These are phyloP conservation scores for Chlorencoelia australis DNA, from an alignment of 2,329 filamentous ascomycete species.

Conservation along the genomic window DNA sequence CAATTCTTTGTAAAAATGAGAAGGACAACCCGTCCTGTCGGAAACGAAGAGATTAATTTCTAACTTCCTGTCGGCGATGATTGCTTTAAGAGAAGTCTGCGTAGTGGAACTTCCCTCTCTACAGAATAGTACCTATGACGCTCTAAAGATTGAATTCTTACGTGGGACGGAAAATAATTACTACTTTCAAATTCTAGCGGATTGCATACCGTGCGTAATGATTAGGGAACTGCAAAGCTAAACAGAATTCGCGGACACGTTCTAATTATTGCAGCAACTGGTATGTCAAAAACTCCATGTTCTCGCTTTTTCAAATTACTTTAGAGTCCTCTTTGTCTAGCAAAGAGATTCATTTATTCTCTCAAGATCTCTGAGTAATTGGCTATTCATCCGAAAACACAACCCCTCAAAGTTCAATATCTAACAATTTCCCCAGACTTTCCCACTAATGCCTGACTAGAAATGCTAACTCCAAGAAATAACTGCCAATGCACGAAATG, in stretches of 20 bases:
- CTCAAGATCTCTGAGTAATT: not conserved
- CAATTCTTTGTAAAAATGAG: slow-evolving; percentile 51
- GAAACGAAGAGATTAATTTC: not conserved
- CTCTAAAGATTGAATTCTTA: slow-evolving; percentile 23
- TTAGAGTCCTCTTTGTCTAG: too few relatives aligned
- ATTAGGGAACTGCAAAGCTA: slow-evolving; percentile 57
- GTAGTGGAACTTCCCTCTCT: not conserved
- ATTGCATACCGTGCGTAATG: slow-evolving; percentile 62
- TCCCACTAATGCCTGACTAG: too few relatives aligned
- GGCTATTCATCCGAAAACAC: too few relatives aligned
- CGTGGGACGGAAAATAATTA: slow-evolving; percentile 33
- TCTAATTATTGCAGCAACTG: slow-evolving; percentile 66
- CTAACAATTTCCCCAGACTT: too few relatives aligned
- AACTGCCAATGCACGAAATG: slow-evolving; percentile 29
- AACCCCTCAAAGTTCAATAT: too few relatives aligned
- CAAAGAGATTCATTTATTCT: not conserved
- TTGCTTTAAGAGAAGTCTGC: slow-evolving; percentile 3
- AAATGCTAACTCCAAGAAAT: too few relatives aligned
- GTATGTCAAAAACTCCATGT: slow-evolving; percentile 63
- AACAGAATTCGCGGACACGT: slow-evolving; percentile 51
- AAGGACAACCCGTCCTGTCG: not conserved
- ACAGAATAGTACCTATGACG: slow-evolving; percentile 35
- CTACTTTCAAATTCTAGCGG: slow-evolving; percentile 78
- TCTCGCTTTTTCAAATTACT: too few relatives aligned
- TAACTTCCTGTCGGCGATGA: slow-evolving; percentile 2